These are phyloP conservation scores for Beauveria scarabaeidicola DNA, from an alignment of 2,329 filamentous ascomycete genomes.

Conservation along the genomic window DNA sequence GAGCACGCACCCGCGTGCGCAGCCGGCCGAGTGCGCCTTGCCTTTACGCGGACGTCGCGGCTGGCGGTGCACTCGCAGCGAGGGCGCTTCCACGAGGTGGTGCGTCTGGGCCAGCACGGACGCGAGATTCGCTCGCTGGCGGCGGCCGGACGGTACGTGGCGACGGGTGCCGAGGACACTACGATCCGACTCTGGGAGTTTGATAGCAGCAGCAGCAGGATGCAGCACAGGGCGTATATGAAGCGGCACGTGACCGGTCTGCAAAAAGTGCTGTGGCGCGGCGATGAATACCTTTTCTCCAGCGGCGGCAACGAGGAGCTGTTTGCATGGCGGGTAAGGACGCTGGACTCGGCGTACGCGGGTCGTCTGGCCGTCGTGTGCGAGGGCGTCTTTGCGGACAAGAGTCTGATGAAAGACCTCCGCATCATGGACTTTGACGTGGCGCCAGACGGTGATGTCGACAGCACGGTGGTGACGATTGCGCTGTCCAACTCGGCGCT, in stretches of 20 bases:
- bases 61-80: conserved; percentile 40
- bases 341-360: conserved; percentile 39
- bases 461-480: conserved; percentile 51
- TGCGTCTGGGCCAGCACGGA: conserved; percentile 71
- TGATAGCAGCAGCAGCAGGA: neutral
- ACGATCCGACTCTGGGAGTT: conserved; percentile 63
- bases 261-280: conserved; percentile 70
- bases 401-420: conserved; percentile 53
- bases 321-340: conserved; percentile 66
- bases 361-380: conserved; percentile 45
- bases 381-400: conserved; percentile 46
- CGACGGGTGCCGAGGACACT: conserved; percentile 66
- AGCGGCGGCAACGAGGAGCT: conserved; percentile 86
- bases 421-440: conserved; percentile 75
- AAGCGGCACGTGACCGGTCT: conserved; percentile 77
- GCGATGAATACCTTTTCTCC: conserved; percentile 67
- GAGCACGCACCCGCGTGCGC: conserved; percentile 21
- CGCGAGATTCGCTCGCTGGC: conserved; percentile 62
- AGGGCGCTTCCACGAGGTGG: conserved; percentile 29
- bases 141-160: conserved; percentile 35
- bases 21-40: conserved; percentile 40
- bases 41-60: conserved; percentile 64
- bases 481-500: conserved; percentile 78
- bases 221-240: conserved; percentile 53
- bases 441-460: conserved; percentile 2